These are phyloP conservation scores for Carex kokanica DNA, from an alignment of 176 grass and related monocot genomes.

Conservation along the genomic window DNA sequence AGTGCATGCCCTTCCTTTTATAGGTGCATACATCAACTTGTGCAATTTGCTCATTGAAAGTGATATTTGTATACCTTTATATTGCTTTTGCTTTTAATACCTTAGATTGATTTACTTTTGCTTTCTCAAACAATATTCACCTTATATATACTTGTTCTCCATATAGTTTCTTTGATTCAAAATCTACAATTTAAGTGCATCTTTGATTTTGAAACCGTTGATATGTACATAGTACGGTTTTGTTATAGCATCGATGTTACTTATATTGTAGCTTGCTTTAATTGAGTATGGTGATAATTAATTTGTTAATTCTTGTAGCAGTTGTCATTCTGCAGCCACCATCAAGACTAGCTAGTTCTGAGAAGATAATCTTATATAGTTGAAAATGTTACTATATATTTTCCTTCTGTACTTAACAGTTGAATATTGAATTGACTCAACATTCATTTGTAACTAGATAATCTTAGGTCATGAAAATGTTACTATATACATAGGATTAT, in stretches of 20 bases:
- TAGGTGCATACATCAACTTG: constrained; percentile 8
- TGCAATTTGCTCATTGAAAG: constrained; percentile 7
- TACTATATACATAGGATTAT: no score
- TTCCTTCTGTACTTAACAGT: no score
- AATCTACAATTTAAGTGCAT: neutral
- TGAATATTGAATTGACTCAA: no score
- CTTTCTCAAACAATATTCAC: neutral
- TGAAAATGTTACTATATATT: no score
- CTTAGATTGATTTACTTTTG: neutral
- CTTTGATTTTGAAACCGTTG: no score
- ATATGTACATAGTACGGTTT: neutral
- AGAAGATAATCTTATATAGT: no score
- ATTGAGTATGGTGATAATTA: neutral
- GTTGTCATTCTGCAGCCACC: neutral
- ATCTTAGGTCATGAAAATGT: no score
- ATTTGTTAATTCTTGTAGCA: neutral
- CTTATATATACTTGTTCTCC: neutral
- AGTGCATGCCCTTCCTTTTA: neutral
- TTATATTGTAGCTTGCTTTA: neutral
- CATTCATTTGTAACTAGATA: no score
- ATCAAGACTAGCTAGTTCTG: no score
- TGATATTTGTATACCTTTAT: neutral
- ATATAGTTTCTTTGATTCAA: neutral
- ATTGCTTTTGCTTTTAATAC: neutral
- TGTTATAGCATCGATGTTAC: neutral